phyloP scores from a whole-genome alignment of 2,329 filamentous ascomycete species.

The Pestalotiopsis sp. region DNA sequence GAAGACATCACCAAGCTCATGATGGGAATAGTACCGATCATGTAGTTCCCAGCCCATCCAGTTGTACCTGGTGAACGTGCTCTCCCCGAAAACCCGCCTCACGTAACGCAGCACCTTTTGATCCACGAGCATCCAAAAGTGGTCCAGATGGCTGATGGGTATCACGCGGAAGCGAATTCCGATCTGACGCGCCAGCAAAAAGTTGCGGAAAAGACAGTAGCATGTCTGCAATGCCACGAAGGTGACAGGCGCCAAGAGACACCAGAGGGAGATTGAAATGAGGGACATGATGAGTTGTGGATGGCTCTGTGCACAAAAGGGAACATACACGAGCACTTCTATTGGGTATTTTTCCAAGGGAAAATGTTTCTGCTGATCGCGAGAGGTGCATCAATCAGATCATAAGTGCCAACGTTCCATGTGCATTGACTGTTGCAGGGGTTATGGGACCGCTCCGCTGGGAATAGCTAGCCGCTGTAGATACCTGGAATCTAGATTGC shows the following conservation, averaged over 20 bases:
- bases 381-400: no score
- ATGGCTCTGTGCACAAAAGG: no score
- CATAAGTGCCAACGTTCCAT: no score
- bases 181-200: neutral
- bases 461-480: no score
- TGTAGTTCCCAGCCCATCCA: conserved; percentile 30
- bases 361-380: no score
- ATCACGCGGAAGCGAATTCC: conserved; percentile 33
- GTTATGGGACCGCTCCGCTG: no score
- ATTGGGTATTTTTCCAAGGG: no score
- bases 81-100: conserved; percentile 26
- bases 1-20: conserved; percentile 29
- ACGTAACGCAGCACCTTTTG: conserved; percentile 24
- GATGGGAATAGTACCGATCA: conserved; percentile 26
- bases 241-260: neutral
- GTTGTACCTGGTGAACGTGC: conserved; percentile 35
- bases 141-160: conserved; percentile 33
- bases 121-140: conserved; percentile 33
- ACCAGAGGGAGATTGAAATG: neutral
- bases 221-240: neutral
- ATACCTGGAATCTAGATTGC: no score
- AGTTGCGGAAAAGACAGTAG: neutral
- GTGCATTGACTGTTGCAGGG: no score
- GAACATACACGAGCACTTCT: neutral
- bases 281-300: no score